Percentiles rank a stretch among this genome's conserved stretches.
Conservation (phyloP, 805 yeast species). For the Myxozyma neotropica region DNA sequence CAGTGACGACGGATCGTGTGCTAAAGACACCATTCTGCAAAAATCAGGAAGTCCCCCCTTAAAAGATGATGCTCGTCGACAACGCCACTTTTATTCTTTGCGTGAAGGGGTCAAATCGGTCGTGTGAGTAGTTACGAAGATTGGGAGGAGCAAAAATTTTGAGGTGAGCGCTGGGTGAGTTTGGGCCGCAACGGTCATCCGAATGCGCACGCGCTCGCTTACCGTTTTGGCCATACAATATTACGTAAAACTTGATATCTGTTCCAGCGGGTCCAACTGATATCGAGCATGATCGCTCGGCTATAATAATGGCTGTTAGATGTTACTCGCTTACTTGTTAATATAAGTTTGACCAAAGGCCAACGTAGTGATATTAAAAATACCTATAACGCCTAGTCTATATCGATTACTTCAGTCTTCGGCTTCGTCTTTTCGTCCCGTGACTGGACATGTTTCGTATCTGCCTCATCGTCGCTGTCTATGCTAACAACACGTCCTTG, state of each 20-base stretch:
- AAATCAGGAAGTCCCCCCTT: not conserved
- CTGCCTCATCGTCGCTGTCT: not conserved
- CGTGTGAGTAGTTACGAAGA: not conserved
- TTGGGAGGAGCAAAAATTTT: slow-evolving; percentile 8
- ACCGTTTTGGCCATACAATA: not conserved
- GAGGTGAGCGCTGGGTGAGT: slow-evolving; percentile 1
- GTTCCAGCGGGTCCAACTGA: too few species aligned
- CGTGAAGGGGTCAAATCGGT: not conserved
- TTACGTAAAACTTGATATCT: too few species aligned
- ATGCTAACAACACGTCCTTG: not conserved
- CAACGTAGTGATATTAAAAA: too few species aligned
- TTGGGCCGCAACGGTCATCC: not conserved
- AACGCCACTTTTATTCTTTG: not conserved
- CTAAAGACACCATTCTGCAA: slow-evolving; percentile 11
- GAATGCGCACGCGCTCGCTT: not conserved
- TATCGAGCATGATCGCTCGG: too few species aligned
- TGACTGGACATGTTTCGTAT: not conserved
- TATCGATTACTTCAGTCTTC: not conserved
- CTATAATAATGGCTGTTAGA: too few species aligned
- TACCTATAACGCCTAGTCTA: too few species aligned
- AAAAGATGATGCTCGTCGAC: not conserved
- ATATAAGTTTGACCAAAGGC: too few species aligned
- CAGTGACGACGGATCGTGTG: slow-evolving; percentile 13
- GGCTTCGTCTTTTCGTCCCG: not conserved
- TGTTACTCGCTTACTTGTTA: too few species aligned